Base-by-base conservation (phyloP, 257 asterid species). In the Striga asiatica region DNA sequence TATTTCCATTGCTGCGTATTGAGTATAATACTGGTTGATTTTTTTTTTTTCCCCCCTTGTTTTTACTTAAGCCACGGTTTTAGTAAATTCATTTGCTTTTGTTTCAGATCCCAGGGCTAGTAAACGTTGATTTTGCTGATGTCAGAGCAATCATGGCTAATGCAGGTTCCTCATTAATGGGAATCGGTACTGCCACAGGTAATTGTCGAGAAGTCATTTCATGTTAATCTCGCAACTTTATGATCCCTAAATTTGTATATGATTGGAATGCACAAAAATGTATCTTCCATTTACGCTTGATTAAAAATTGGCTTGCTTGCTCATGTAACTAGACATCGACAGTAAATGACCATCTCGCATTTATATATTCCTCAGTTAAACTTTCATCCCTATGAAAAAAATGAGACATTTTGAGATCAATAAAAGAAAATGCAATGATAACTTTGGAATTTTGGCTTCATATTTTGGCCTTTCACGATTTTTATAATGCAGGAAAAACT, bases 111-210 rank as follows among this genome's bases (percentile, higher is more conserved):
- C 99, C 99, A 0, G 99, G 99, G 60, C 77, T 92, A 57, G 99
- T 88, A 8, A 92, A 92, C 71, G 99, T 92, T 29, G 99, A 92
- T 78, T 92, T 92, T 82, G 98, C 97, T 52, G 98, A 92, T 72
- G 97, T 92, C 56, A 83, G 97, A 59, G 95, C 98, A 60, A 81
- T 88, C 60, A 92, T 92, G 98, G 97, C 93, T 49, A 84, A 66
- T 77, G 98, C 98, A 5, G 98, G 98, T 38, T 92, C 97, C 21
- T 92, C 98, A 39, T 67, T 92, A 67, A 87, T 92, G 98, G 98
- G 97, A 60, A 92, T 88, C 50, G 98, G 98, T 69, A 84, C 98
- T 39, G 99, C 93, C 16, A 92, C 99, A 63, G 99, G 99, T 91
- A 77, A n/a, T 6, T 54, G 49, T 23, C 49, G 24, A 34, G 41